Evolutionary conservation across 768 basidiomycete genomes (phyloP), one percentile per base, ranked within the genome.

Genomic region (Calocera viscosa): DNA sequence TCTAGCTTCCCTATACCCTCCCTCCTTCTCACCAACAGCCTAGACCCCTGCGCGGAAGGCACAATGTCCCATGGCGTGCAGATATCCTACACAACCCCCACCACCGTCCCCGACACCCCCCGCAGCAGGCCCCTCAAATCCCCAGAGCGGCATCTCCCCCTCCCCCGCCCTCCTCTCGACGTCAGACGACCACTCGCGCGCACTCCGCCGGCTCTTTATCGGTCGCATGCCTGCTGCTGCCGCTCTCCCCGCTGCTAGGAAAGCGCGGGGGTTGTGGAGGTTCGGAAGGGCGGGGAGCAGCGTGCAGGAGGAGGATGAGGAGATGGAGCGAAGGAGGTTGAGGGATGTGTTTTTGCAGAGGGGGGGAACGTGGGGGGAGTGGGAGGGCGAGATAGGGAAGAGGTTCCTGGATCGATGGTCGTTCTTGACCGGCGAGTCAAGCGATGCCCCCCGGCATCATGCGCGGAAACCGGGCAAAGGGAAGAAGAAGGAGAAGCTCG

Each of bases 401-500:
- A 26, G 19, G 14, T 60, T 60, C 22, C 30, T 60, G 7, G 53
- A 60, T 10, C 24, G 53, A 60, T 60, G 53, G 53, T 11, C 53
- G 2, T 60, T 60, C 30, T 26, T 60, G 5, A 60, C 53, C 22
- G 14, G 53, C 26, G 53, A 30, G 53, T 26, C 53, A 5, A 38
- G 24, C 24, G 40, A 1, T 22, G 24, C 43, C 43, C 19, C 26
- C 33, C 63, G 67, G 35, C 66, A 38, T 65, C 40, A 53, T 63
- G 28, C 35, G 40, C 41, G 67, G 66, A 67, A 40, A 87, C 83
- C 82, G 0, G 70, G 72, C 70, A 60, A 69, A 39, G 65, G 79
- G 65, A 77, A 76, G 22, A 74, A 74, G 64, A 70, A 73, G 28
- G 78, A 76, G 64, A 69, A 74, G 28, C 69, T 71, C 24, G 69